These are phyloP conservation scores for Colletotrichum scovillei DNA, from an alignment of 2,329 filamentous ascomycete species.

Conservation along the genomic window DNA sequence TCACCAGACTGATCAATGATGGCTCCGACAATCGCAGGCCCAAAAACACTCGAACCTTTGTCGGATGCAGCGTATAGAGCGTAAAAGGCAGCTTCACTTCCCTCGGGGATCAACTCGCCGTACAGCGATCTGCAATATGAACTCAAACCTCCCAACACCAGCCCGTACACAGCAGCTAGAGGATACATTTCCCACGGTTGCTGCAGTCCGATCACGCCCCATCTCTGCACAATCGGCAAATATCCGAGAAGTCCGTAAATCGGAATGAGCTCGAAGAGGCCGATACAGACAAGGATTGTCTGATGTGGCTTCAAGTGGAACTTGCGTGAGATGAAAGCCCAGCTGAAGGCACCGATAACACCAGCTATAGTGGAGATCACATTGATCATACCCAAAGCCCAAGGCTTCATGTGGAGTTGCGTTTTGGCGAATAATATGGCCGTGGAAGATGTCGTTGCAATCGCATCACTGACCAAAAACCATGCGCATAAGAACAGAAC, in stretches of 20 bases:
- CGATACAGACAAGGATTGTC: conserved; percentile 92
- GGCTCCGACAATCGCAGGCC: conserved; percentile 90
- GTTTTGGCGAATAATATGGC: conserved; percentile 97
- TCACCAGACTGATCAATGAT: conserved; percentile 89
- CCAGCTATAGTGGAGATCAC: conserved; percentile 89
- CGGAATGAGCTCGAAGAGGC: conserved; percentile 90
- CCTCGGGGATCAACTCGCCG: conserved; percentile 92
- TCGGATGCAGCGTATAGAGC: conserved; percentile 97
- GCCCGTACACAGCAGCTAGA: conserved; percentile 88
- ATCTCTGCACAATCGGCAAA: conserved; percentile 78
- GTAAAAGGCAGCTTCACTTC: conserved; percentile 95
- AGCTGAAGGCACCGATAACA: conserved; percentile 88
- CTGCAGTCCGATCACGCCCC: conserved; percentile 87
- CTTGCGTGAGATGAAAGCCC: conserved; percentile 80
- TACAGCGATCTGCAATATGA: conserved; percentile 93
- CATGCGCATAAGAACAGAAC: conserved; percentile 86
- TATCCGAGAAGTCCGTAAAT: conserved; percentile 92
- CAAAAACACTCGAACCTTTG: conserved; percentile 94
- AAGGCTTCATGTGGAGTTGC: conserved; percentile 87
- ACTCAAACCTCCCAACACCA: conserved; percentile 92
- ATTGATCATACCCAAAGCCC: conserved; percentile 90
- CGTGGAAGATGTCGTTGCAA: conserved; percentile 94
- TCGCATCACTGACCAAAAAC: conserved; percentile 94
- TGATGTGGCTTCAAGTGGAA: conserved; percentile 81
- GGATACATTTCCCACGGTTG: conserved; percentile 98